These are phyloP conservation scores for Candida ulmi DNA, from an alignment of 805 yeast species.

Conservation along the genomic window DNA sequence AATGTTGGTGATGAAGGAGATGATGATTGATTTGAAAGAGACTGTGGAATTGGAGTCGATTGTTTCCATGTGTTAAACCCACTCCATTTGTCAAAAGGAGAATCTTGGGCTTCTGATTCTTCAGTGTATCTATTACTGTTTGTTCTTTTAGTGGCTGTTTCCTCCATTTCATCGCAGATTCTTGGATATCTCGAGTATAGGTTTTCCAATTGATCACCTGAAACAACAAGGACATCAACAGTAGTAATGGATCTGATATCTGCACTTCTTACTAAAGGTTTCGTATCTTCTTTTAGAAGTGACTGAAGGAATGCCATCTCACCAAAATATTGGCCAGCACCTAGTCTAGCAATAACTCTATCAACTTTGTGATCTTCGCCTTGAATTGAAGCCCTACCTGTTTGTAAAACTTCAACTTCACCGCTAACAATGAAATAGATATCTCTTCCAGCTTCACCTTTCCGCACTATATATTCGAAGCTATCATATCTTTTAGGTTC, in stretches of 20 bases:
- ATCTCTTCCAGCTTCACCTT: conserved; percentile 57
- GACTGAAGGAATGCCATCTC: conserved; percentile 65
- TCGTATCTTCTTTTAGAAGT: conserved; percentile 25
- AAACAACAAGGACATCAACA: conserved; percentile 55
- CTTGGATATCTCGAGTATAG: conserved; percentile 54
- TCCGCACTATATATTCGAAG: conserved; percentile 53
- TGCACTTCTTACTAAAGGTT: conserved; percentile 43
- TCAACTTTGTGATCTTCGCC: conserved; percentile 26
- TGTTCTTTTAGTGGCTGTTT: conserved; percentile 52
- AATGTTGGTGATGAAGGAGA: not conserved
- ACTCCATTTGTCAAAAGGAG: conserved; percentile 21
- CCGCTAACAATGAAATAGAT: conserved; percentile 65
- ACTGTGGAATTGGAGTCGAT: no score
- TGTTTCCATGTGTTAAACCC: conserved; percentile 11
- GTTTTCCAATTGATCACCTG: conserved; percentile 47
- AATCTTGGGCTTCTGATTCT: conserved; percentile 8
- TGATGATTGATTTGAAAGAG: not conserved
- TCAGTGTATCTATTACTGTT: conserved; percentile 21
- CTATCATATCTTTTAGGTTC: conserved; percentile 50
- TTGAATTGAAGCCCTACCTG: conserved; percentile 22
- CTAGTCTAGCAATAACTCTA: conserved; percentile 49
- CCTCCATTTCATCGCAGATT: conserved; percentile 52
- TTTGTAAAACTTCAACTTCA: conserved; percentile 60
- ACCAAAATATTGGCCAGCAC: conserved; percentile 65
- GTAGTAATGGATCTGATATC: conserved; percentile 56